A percentile compares a stretch with the other conserved stretches of the same genome.
Conservation (phyloP, 768 basidiomycete genomes). For the Trametopsis cervina region DNA sequence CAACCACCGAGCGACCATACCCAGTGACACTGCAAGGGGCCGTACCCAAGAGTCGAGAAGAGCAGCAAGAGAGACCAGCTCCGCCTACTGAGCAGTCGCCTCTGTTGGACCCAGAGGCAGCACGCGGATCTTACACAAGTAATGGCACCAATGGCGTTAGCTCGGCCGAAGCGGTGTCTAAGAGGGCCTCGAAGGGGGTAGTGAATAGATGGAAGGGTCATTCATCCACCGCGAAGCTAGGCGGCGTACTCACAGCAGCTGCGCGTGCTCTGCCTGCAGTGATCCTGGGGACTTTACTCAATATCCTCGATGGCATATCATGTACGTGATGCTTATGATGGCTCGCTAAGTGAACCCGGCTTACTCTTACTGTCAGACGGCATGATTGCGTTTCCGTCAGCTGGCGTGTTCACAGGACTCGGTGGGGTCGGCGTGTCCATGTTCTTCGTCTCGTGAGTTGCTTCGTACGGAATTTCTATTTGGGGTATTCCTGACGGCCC, state of each 20-base stretch:
- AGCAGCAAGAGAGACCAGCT: too few relatives aligned
- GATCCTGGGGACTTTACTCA: constrained; percentile 75
- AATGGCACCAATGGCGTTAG: constrained; percentile 10
- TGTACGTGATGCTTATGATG: constrained; percentile 65
- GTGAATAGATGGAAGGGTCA: constrained; percentile 7
- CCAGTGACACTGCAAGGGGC: too few relatives aligned
- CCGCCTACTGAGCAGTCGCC: constrained; percentile 15
- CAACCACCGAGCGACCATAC: constrained; percentile 14
- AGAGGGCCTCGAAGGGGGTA: constrained; percentile 10
- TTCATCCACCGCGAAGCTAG: not conserved
- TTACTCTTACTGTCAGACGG: constrained; percentile 65
- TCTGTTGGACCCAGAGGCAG: constrained; percentile 22
- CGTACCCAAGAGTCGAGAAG: too few relatives aligned
- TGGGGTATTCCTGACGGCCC: constrained; percentile 3
- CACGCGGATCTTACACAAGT: constrained; percentile 12
- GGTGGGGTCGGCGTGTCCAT: constrained; percentile 91
- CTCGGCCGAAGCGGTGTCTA: constrained; percentile 10
- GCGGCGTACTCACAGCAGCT: constrained; percentile 19
- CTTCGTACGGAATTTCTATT: not conserved
- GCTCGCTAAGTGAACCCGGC: too few relatives aligned
- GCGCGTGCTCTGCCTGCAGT: constrained; percentile 71
- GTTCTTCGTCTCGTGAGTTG: constrained; percentile 77
- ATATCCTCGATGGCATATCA: constrained; percentile 89
- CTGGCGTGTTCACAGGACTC: constrained; percentile 70
- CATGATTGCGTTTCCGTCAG: constrained; percentile 91